Conservation (phyloP, 2,329 filamentous ascomycete genomes). For the Corniculantispora saksenae region DNA sequence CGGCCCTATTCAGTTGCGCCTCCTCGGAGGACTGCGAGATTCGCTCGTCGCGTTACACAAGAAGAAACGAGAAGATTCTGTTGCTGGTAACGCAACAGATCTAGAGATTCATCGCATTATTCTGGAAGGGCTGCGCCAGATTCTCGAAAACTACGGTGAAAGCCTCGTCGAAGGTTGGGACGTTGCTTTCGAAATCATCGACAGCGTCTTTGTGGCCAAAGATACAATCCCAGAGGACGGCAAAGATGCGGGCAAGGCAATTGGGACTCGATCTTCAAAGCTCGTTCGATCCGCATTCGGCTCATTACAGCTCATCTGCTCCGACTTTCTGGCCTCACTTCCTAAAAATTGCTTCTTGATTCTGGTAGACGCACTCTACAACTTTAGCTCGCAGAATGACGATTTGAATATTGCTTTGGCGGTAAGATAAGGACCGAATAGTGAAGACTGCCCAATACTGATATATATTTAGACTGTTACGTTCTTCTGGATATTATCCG, state of each 20-base stretch:
- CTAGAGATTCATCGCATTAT: slow-evolving; percentile 79
- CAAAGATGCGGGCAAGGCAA: slow-evolving; percentile 28
- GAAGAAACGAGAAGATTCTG: slow-evolving; percentile 52
- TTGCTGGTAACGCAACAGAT: slow-evolving; percentile 64
- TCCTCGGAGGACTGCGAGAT: slow-evolving; percentile 66
- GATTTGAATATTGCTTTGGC: slow-evolving; percentile 96
- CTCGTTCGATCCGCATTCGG: slow-evolving; percentile 85
- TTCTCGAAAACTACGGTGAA: slow-evolving; percentile 88
- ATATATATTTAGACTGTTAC: slow-evolving; percentile 69
- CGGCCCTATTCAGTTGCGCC: slow-evolving; percentile 67
- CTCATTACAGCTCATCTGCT: slow-evolving; percentile 88
- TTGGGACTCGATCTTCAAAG: slow-evolving; percentile 64
- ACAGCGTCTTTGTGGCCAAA: slow-evolving; percentile 69
- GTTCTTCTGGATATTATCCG: slow-evolving; percentile 93
- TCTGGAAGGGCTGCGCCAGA: slow-evolving; percentile 75
- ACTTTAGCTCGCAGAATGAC: slow-evolving; percentile 85
- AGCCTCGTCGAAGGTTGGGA: slow-evolving; percentile 81
- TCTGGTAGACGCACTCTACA: slow-evolving; percentile 83
- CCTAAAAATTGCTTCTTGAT: slow-evolving; percentile 71
- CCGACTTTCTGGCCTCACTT: slow-evolving; percentile 80
- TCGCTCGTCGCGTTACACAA: slow-evolving; percentile 59
- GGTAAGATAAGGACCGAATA: slow-evolving; percentile 45
- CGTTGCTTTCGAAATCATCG: slow-evolving; percentile 80
- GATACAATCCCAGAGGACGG: slow-evolving; percentile 34
- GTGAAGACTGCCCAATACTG: slow-evolving; percentile 20